Evolutionary conservation across 805 yeast genomes (phyloP).

Genomic region (Candida xyloterini): DNA sequence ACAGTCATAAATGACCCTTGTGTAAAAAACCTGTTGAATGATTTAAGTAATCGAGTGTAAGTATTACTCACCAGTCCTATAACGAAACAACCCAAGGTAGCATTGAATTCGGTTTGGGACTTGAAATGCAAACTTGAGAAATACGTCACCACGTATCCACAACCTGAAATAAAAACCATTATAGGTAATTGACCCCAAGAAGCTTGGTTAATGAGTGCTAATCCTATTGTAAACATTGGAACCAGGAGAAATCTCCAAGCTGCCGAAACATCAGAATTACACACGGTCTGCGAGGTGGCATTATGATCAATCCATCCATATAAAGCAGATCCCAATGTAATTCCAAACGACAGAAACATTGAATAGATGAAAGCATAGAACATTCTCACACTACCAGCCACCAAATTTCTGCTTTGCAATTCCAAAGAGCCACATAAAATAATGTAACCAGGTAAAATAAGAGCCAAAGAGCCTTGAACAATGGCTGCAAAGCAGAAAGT

Average conservation of each 20-base stretch:
- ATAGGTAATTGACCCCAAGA: constrained; percentile 76
- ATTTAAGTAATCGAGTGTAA: constrained; percentile 83
- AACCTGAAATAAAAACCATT: constrained; percentile 72
- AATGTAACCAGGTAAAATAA: constrained; percentile 91
- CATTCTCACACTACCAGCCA: constrained; percentile 95
- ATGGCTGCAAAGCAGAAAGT: constrained; percentile 84
- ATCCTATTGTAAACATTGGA: constrained; percentile 61
- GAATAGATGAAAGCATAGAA: constrained; percentile 94
- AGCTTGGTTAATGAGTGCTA: constrained; percentile 83
- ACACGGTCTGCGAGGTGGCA: constrained; percentile 64
- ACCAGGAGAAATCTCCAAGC: constrained; percentile 70
- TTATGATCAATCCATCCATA: constrained; percentile 91
- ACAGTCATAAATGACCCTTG: constrained; percentile 61
- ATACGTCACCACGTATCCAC: constrained; percentile 80
- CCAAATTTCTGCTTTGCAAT: constrained; percentile 81
- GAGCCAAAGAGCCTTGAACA: constrained; percentile 85
- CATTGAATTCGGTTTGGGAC: constrained; percentile 69
- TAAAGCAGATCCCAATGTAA: constrained; percentile 87
- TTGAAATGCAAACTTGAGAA: constrained; percentile 71
- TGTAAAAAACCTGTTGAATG: constrained; percentile 35
- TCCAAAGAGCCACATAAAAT: constrained; percentile 91
- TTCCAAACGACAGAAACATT: constrained; percentile 86
- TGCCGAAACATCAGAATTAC: constrained; percentile 52
- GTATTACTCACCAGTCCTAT: constrained; percentile 86
- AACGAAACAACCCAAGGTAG: constrained; percentile 87